phyloP scores from a whole-genome alignment of 176 grass and related monocot genomes.

The Musa schizocarpa region DNA sequence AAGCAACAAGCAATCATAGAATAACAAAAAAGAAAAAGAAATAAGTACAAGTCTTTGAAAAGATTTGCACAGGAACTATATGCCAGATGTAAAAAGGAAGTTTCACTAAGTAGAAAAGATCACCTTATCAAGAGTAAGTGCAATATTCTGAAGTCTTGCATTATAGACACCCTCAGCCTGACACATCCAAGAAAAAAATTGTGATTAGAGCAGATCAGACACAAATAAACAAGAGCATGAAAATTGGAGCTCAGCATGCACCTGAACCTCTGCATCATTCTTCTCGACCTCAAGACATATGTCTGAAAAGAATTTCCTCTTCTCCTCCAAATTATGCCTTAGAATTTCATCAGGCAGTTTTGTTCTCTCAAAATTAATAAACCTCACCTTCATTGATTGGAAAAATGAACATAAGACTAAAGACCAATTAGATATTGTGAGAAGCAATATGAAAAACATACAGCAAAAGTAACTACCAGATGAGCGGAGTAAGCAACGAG shows the following conservation, averaged over 20 bases:
- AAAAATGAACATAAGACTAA: constrained; percentile 18
- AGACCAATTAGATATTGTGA: constrained; percentile 9
- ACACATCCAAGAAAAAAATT: constrained; percentile 12
- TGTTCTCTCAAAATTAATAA: constrained; percentile 87
- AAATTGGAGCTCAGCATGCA: constrained; percentile 23
- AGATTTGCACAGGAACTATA: neutral
- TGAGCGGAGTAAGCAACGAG: constrained; percentile 86
- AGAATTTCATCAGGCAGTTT: constrained; percentile 88
- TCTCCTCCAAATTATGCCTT: constrained; percentile 80
- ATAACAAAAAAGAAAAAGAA: neutral
- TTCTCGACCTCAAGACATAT: constrained; percentile 79
- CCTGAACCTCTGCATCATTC: constrained; percentile 88
- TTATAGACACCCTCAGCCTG: constrained; percentile 95
- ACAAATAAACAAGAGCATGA: constrained; percentile 10
- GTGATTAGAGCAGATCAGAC: neutral
- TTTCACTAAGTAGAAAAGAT: neutral
- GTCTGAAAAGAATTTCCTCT: constrained; percentile 79
- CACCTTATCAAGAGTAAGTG: constrained; percentile 96
- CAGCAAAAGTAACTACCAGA: constrained; percentile 47
- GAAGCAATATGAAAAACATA: constrained; percentile 28
- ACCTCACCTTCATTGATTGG: constrained; percentile 68
- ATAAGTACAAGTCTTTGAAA: neutral
- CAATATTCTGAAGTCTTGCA: constrained; percentile 87
- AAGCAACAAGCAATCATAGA: neutral
- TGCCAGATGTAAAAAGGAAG: neutral